Conservation (phyloP, 371 early-diverging fungal genomes). For the Mortierella sp. region DNA sequence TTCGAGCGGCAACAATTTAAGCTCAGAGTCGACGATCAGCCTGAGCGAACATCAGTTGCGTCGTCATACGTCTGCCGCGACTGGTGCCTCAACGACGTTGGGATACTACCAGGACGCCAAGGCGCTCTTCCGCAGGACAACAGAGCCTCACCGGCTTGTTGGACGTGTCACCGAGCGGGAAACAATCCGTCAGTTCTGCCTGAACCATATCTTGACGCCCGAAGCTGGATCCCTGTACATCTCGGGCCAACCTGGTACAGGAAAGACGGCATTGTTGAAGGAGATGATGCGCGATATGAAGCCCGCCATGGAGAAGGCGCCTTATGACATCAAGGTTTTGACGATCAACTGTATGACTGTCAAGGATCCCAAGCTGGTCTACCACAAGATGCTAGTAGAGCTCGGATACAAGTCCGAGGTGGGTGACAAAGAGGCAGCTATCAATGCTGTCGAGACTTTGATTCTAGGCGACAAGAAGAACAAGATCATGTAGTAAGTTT, state of each 20-base stretch:
- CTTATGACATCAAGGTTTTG: constrained; percentile 62
- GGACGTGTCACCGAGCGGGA: constrained; percentile 80
- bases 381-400: constrained; percentile 68
- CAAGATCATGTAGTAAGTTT: constrained; percentile 60
- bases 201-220: constrained; percentile 55
- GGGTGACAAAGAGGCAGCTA: constrained; percentile 35
- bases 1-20: neutral
- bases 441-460: constrained; percentile 54
- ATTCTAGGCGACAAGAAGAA: constrained; percentile 41
- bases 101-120: constrained; percentile 65
- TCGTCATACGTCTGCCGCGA: neutral
- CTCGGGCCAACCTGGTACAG: constrained; percentile 95
- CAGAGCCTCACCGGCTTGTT: constrained; percentile 75
- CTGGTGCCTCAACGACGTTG: constrained; percentile 14
- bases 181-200: constrained; percentile 67
- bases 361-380: constrained; percentile 77
- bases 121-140: constrained; percentile 70
- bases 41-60: neutral
- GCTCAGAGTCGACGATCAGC: neutral
- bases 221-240: constrained; percentile 78
- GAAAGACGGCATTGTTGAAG: constrained; percentile 89
- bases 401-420: constrained; percentile 38
- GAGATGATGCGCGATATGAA: constrained; percentile 65
- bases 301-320: constrained; percentile 29
- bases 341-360: constrained; percentile 90